A percentile compares a stretch with the other conserved stretches of the same genome.
These are phyloP conservation scores for Trichophyton verrucosum DNA, from an alignment of 2,329 filamentous ascomycete species.

Conservation along the genomic window DNA sequence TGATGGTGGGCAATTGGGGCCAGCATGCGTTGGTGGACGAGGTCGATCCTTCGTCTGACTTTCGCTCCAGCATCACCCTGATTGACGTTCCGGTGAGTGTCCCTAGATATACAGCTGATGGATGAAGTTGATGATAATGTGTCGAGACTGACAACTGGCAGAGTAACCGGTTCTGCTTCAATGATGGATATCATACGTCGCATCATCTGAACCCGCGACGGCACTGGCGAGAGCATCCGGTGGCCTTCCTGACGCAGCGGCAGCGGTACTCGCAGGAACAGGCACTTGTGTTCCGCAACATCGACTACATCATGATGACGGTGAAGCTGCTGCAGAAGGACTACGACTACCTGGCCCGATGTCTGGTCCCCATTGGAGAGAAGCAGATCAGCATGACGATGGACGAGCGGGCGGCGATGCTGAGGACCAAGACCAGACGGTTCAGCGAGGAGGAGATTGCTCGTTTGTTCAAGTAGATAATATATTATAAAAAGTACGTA, in stretches of 20 bases:
- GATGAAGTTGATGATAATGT: not conserved
- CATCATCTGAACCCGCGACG: constrained; percentile 66
- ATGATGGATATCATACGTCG: constrained; percentile 71
- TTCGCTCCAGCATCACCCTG: constrained; percentile 63
- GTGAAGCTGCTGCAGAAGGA: constrained; percentile 56
- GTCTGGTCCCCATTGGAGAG: constrained; percentile 57
- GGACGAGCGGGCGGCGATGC: constrained; percentile 50
- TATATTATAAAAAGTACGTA: not conserved
- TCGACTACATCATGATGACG: constrained; percentile 69
- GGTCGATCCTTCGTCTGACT: constrained; percentile 63
- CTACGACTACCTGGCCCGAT: constrained; percentile 55
- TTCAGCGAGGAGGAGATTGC: constrained; percentile 56
- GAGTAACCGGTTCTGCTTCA: constrained; percentile 73
- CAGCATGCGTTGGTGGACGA: constrained; percentile 73
- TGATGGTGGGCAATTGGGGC: constrained; percentile 78
- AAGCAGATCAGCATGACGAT: constrained; percentile 55
- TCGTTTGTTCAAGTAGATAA: constrained; percentile 24
- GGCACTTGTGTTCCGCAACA: constrained; percentile 66
- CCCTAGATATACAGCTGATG: not conserved
- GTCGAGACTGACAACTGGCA: constrained; percentile 23
- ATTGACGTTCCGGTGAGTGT: constrained; percentile 62
- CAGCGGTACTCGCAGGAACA: constrained; percentile 52
- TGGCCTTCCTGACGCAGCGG: constrained; percentile 59
- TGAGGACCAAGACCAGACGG: constrained; percentile 51
- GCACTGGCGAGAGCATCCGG: constrained; percentile 71